Evolutionary conservation across 306 rosid genomes (phyloP).

Genomic region (Glycine soja): DNA sequence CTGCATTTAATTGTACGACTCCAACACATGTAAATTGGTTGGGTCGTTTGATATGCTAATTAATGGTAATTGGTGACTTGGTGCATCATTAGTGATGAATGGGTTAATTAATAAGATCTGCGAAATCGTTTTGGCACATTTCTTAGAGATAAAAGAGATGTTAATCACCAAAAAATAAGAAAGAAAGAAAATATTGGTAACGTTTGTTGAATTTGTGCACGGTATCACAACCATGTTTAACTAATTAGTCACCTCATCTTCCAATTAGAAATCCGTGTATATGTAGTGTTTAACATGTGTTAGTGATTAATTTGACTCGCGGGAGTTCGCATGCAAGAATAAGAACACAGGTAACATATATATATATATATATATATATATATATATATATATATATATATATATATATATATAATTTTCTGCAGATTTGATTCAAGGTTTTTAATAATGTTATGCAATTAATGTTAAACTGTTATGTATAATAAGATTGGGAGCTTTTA

Average conservation of each 20-base stretch:
- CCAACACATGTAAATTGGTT: not conserved
- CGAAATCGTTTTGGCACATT: not conserved
- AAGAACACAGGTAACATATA: no score
- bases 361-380: no score
- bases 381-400: no score
- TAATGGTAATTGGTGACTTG: conserved; percentile 2
- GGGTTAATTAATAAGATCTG: not conserved
- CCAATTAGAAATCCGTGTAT: not conserved
- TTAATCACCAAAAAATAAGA: not conserved
- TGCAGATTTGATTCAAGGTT: no score
- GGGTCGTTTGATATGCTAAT: not conserved
- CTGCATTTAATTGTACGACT: not conserved
- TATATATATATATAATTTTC: not conserved
- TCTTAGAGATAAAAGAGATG: not conserved
- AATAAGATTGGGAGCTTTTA: no score
- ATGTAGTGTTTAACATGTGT: not conserved
- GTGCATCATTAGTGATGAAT: not conserved
- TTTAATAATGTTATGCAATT: no score
- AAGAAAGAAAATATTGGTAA: not conserved
- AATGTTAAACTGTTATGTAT: no score
- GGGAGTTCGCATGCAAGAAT: no score
- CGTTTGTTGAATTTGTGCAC: conserved; percentile 22
- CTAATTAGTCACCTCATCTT: not conserved
- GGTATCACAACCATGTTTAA: not conserved
- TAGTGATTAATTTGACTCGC: no score